A percentile compares a stretch with the other conserved stretches of the same genome.
Conservation (phyloP, 116 monocot genomes). For the Trichopus zeylanicus region DNA sequence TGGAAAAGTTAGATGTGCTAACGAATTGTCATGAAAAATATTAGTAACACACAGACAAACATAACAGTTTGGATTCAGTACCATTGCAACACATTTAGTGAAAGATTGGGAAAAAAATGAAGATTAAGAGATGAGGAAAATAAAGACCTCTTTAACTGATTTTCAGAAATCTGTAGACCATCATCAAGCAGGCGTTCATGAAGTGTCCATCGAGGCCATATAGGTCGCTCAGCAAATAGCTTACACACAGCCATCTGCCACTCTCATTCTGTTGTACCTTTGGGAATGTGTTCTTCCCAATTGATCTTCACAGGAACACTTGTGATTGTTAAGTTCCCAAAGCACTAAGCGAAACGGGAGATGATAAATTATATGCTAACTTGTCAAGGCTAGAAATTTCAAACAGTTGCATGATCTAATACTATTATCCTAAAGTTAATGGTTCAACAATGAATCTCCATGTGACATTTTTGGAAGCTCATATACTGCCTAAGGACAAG, state of each 20-base stretch:
- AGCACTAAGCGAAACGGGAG: neutral
- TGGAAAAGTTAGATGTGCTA: neutral
- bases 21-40: neutral
- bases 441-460: too few species aligned
- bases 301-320: constrained; percentile 54
- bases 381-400: neutral
- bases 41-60: constrained; percentile 1
- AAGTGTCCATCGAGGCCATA: constrained; percentile 84
- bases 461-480: too few species aligned
- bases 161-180: constrained; percentile 42
- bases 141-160: constrained; percentile 55
- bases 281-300: constrained; percentile 77
- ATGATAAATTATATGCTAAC: neutral
- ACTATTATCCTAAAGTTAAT: too few species aligned
- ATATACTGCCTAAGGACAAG: too few species aligned
- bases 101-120: neutral
- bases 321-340: constrained; percentile 47
- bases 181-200: constrained; percentile 54
- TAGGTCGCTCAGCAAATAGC: constrained; percentile 74
- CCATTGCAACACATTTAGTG: neutral
- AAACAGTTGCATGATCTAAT: neutral
- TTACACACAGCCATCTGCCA: constrained; percentile 64
- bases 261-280: constrained; percentile 56
- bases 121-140: neutral
- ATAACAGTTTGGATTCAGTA: neutral